A percentile compares a stretch with the other conserved stretches of the same genome.
These are phyloP conservation scores for Penicillium sp. DNA, from an alignment of 2,329 filamentous ascomycete genomes.

Conservation along the genomic window DNA sequence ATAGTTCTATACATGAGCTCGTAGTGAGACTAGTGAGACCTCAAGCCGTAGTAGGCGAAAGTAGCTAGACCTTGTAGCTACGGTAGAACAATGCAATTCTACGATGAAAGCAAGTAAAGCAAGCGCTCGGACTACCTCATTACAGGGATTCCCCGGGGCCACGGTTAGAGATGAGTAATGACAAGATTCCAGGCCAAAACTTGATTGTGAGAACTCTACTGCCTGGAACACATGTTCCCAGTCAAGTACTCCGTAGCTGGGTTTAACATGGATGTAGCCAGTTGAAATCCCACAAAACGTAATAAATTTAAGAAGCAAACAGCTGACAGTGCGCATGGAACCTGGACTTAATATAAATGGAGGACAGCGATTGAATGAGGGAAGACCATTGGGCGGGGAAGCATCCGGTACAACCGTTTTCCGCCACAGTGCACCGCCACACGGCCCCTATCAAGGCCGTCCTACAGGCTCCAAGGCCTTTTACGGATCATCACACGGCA, in stretches of 20 bases:
- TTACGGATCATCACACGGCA: slow-evolving; percentile 19
- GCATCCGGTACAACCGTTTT: slow-evolving; percentile 1
- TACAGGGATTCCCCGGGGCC: background rate
- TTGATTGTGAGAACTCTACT: background rate
- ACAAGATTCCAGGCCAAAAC: background rate
- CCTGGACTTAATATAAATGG: background rate
- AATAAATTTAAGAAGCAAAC: background rate
- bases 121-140: background rate
- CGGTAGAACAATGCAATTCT: no score
- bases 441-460: slow-evolving; percentile 30
- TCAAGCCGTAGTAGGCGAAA: no score
- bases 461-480: slow-evolving; percentile 7
- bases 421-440: slow-evolving; percentile 17
- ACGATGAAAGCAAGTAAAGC: no score
- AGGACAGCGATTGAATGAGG: background rate
- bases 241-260: background rate
- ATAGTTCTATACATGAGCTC: no score
- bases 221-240: background rate
- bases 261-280: background rate
- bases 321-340: background rate
- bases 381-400: background rate
- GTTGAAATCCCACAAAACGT: background rate
- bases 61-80: no score
- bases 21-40: no score
- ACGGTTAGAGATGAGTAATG: background rate